These are phyloP conservation scores for Simplicillium sp. DNA, from an alignment of 2,329 filamentous ascomycete genomes.

Conservation along the genomic window DNA sequence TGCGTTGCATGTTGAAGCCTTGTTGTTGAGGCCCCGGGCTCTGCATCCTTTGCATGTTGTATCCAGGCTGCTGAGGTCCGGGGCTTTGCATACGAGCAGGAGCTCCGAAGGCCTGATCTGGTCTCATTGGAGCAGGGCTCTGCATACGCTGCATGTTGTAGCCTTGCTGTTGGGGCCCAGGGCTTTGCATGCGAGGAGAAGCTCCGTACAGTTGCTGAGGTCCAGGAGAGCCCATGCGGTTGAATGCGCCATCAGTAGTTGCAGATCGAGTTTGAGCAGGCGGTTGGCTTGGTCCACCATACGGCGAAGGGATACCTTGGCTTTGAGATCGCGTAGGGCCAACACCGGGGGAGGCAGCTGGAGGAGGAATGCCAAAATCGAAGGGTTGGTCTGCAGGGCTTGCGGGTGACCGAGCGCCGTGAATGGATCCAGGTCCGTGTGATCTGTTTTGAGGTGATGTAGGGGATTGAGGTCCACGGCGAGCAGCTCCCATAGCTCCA, in stretches of 20 bases:
- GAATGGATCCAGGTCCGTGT: too few relatives aligned
- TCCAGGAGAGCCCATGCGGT: constrained; percentile 8
- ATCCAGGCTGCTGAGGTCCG: background rate
- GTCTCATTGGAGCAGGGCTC: constrained; percentile 5
- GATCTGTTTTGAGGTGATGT: constrained; percentile 1
- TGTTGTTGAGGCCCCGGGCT: constrained; percentile 5
- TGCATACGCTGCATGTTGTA: constrained; percentile 4
- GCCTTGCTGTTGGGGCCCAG: constrained; percentile 1
- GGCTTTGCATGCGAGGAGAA: constrained; percentile 7
- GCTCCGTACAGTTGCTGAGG: constrained; percentile 7
- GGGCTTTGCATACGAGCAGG: constrained; percentile 5
- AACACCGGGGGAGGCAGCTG: background rate
- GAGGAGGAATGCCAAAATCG: constrained; percentile 5
- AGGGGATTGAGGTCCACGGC: constrained; percentile 1
- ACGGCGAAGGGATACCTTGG: constrained; percentile 1
- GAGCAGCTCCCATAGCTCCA: constrained; percentile 1
- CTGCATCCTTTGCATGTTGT: constrained; percentile 4
- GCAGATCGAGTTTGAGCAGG: constrained; percentile 1
- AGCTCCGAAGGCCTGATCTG: constrained; percentile 2
- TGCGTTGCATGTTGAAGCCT: constrained; percentile 1
- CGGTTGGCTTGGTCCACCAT: background rate
- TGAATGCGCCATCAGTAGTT: constrained; percentile 4
- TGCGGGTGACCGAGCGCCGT: too few relatives aligned
- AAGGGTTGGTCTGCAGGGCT: background rate
- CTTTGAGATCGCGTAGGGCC: constrained; percentile 6